Percentiles rank a stretch among this genome's conserved stretches.
Conservation (phyloP, 2,329 filamentous ascomycete genomes). For the Colletotrichum australisinense region DNA sequence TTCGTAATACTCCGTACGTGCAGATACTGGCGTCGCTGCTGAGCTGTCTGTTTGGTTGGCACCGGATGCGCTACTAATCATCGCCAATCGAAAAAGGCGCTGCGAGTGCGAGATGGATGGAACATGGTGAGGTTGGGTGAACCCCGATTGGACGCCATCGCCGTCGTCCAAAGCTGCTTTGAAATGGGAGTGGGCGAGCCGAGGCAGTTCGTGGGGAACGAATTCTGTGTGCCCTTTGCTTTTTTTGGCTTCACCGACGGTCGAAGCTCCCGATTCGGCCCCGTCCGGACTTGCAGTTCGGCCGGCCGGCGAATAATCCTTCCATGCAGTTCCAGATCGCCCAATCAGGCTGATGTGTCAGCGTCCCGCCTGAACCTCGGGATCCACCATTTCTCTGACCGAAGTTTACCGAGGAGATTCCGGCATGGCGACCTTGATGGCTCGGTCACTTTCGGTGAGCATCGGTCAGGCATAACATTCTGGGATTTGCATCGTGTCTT, state of each 20-base stretch:
- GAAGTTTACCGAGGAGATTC: neutral
- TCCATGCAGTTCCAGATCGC: neutral
- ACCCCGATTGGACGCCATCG: neutral
- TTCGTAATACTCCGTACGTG: neutral
- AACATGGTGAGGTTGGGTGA: neutral
- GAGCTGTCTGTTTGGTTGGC: neutral
- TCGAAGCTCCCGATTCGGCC: constrained; percentile 1
- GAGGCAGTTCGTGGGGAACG: neutral
- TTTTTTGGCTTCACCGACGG: constrained; percentile 10
- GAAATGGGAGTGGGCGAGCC: neutral
- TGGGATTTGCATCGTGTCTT: no score
- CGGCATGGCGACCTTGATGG: neutral
- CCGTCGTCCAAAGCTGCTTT: neutral
- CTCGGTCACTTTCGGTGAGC: neutral
- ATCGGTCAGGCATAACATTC: neutral
- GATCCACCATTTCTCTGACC: neutral
- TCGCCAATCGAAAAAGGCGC: neutral
- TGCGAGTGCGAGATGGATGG: neutral
- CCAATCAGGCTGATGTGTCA: neutral
- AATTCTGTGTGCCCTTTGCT: neutral
- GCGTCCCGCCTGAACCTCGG: neutral
- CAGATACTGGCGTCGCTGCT: neutral
- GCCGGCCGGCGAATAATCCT: neutral
- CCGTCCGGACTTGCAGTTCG: constrained; percentile 6
- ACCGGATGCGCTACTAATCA: neutral